phyloP scores from a whole-genome alignment of 139 green algal species.

The Bryopsis sp. region DNA sequence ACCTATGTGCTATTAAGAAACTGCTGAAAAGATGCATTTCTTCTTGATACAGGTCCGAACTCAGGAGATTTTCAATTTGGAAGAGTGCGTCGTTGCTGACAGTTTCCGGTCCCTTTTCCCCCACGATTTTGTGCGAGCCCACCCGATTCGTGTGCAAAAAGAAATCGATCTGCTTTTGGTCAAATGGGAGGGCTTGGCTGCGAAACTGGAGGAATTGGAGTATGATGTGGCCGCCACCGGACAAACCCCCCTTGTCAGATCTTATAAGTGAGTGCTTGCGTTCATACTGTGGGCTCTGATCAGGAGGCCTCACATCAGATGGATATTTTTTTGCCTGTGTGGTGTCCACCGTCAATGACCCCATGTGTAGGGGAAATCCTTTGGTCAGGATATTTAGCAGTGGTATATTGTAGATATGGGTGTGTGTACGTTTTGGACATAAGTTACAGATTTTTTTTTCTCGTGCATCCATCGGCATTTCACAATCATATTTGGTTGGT shows the following conservation, averaged over 20 bases:
- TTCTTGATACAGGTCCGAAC: neutral
- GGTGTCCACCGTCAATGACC: neutral
- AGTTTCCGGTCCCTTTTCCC: conserved; percentile 43
- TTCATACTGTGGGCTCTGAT: neutral
- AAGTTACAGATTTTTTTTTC: too few relatives aligned
- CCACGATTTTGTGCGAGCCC: conserved; percentile 45
- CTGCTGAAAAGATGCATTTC: too few relatives aligned
- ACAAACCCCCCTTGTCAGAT: neutral
- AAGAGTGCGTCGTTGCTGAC: conserved; percentile 18
- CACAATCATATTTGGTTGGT: too few relatives aligned
- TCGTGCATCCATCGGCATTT: too few relatives aligned
- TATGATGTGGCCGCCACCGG: neutral
- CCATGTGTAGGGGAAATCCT: too few relatives aligned
- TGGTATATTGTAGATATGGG: too few relatives aligned
- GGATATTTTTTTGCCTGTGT: neutral
- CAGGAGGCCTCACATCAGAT: neutral
- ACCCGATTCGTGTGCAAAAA: conserved; percentile 38
- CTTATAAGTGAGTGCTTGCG: neutral
- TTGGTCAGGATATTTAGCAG: too few relatives aligned
- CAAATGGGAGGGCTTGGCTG: conserved; percentile 2
- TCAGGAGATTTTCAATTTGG: conserved; percentile 1
- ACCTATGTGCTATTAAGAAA: too few relatives aligned
- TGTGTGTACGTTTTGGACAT: too few relatives aligned
- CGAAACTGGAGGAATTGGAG: conserved; percentile 9
- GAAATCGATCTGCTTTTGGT: neutral